Conservation (phyloP, 75 land plant species). For the Cupressus sempervirens region DNA sequence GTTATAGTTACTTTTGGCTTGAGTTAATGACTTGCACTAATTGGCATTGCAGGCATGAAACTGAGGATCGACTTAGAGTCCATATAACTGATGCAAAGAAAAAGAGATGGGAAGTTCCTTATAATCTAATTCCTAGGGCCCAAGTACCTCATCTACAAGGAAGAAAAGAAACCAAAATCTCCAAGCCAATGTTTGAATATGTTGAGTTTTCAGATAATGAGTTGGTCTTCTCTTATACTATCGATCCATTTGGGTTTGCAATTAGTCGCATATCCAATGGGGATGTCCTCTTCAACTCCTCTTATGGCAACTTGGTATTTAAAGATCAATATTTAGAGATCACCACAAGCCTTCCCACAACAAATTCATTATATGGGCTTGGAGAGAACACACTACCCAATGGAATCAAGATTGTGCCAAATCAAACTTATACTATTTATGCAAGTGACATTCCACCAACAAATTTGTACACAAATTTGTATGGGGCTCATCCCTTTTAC, state of each 20-base stretch:
- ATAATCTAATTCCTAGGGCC: constrained; percentile 60
- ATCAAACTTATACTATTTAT: constrained; percentile 66
- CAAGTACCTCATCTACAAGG: constrained; percentile 15
- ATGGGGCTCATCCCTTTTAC: constrained; percentile 46
- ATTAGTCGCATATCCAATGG: constrained; percentile 57
- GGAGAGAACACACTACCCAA: constrained; percentile 79
- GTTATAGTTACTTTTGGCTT: neutral
- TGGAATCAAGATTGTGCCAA: constrained; percentile 52
- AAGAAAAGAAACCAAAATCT: neutral
- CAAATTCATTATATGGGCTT: constrained; percentile 64
- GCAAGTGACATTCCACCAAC: constrained; percentile 59
- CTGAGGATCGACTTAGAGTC: constrained; percentile 50
- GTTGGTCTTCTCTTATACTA: constrained; percentile 52
- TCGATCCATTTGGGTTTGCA: constrained; percentile 68
- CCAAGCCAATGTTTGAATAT: neutral
- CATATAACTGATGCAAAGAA: constrained; percentile 67
- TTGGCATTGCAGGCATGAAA: constrained; percentile 48
- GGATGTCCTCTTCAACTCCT: constrained; percentile 65
- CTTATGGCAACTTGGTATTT: constrained; percentile 52
- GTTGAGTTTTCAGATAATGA: constrained; percentile 32
- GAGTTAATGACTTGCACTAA: neutral
- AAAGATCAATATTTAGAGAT: constrained; percentile 91
- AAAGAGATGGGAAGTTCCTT: constrained; percentile 82
- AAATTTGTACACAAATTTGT: constrained; percentile 54
- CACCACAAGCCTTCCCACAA: constrained; percentile 54